phyloP scores from a whole-genome alignment of 257 asterid species.

The Misopates orontium region DNA sequence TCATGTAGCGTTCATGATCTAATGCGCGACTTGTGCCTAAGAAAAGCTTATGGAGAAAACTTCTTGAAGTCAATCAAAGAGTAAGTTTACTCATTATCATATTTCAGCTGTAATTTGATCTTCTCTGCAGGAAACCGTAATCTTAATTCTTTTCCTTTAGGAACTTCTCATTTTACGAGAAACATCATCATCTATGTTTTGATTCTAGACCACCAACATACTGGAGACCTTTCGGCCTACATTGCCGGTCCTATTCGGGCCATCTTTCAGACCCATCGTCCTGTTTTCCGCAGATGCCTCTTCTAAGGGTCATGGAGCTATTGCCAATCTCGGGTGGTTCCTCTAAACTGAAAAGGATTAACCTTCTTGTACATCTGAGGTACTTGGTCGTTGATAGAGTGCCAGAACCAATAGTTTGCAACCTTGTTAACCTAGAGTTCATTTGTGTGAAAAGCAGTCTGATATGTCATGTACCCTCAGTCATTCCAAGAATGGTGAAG shows the following conservation, averaged over 20 bases:
- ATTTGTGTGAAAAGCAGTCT: background rate
- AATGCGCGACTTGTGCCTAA: no score
- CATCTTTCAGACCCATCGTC: no score
- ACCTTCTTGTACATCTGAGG: background rate
- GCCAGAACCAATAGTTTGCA: background rate
- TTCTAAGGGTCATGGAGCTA: conserved; percentile 1
- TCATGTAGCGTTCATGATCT: no score
- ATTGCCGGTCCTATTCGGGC: conserved; percentile 2
- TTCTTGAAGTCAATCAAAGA: no score
- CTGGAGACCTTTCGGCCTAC: background rate
- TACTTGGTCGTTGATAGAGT: background rate
- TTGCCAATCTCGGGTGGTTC: background rate
- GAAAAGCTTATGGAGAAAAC: no score
- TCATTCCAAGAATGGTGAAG: background rate
- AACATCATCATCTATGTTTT: background rate
- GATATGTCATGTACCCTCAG: background rate
- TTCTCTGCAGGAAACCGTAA: no score
- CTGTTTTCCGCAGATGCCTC: background rate
- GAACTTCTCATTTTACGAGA: conserved; percentile 1
- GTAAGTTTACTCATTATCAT: no score
- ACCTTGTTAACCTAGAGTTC: background rate
- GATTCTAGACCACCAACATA: background rate
- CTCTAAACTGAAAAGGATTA: background rate
- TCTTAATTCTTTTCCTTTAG: background rate
- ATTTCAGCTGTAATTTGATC: no score